Evolutionary conservation across 2,329 filamentous ascomycete genomes (phyloP), one percentile per base, ranked within the genome.

Genomic region (Alternaria sp.): DNA sequence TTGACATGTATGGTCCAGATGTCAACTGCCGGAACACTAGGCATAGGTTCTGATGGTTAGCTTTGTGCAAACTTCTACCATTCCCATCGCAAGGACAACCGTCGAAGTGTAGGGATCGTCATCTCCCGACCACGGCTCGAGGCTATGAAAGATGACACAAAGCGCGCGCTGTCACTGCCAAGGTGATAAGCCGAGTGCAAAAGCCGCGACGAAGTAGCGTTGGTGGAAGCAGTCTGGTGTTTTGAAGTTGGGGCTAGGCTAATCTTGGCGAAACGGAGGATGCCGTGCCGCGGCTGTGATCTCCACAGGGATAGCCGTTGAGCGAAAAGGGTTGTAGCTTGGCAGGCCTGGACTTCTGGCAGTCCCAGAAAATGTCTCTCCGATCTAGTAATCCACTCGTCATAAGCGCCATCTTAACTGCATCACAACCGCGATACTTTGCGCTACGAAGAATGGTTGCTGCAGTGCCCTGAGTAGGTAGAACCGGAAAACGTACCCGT

Each of bases 281-380:
- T 39, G 14, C 38, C 47, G 30, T 42, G 32, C 46, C 32, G 46
- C 34, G 34, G 24, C 16, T 3, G 43, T 3, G 43, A 42, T 54
- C 34, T 38, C 12, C 34, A 47, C 49, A 58, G 49, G 34, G 49
- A 54, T 47, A 32, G 24, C 46, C 20, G 54, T 36, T 44, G 24
- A 22, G 54, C 32, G 39, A 39, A 11, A 44, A 43, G 24, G 30
- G 48, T 42, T 4, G 7, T 18, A 22, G 34, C 34, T n/a, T 39
- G 30, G 34, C 41, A 39, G 47, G 20, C 20, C 30, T 36, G 20
- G 20, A 22, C 46, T 36, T n/a, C 43, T 34, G 16, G 47, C 30
- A 42, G 39, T 52, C 7, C 32, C 7, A 32, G 30, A n/a, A 16
- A 5, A 32, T 6, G 20, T 42, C 12, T 18, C n/a, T 24, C 22